A percentile compares a stretch with the other conserved stretches of the same genome.
These are phyloP conservation scores for Epichloe sp. DNA, from an alignment of 2,329 filamentous ascomycete species.

Conservation along the genomic window DNA sequence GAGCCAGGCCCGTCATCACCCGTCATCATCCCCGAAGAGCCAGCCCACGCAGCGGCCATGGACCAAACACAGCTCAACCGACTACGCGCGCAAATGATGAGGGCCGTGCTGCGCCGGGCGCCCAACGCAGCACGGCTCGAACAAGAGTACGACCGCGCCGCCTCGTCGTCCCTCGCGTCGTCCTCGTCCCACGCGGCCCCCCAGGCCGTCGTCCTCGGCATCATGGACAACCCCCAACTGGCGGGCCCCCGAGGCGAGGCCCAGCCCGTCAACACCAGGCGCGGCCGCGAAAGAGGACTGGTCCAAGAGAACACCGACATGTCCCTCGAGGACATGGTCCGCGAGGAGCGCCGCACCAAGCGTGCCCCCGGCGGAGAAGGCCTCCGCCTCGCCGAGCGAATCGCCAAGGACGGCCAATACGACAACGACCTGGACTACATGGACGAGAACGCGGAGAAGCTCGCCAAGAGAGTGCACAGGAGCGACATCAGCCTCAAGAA, in stretches of 20 bases:
- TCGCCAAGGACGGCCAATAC: constrained; percentile 85
- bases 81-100: constrained; percentile 89
- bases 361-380: constrained; percentile 69
- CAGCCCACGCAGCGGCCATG: constrained; percentile 26
- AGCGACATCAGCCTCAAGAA: constrained; percentile 81
- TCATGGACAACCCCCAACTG: constrained; percentile 82
- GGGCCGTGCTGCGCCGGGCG: constrained; percentile 72
- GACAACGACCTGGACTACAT: constrained; percentile 91
- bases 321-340: constrained; percentile 92
- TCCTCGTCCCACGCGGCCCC: constrained; percentile 39
- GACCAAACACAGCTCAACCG: constrained; percentile 77
- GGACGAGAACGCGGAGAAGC: constrained; percentile 87
- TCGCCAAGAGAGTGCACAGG: constrained; percentile 77
- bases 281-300: constrained; percentile 70
- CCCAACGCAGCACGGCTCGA: constrained; percentile 67
- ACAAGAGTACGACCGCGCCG: constrained; percentile 67
- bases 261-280: constrained; percentile 62
- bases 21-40: constrained; percentile 40
- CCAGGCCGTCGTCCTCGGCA: constrained; percentile 56
- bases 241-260: constrained; percentile 63
- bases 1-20: constrained; percentile 34
- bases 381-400: constrained; percentile 73
- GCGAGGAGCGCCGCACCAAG: constrained; percentile 78
- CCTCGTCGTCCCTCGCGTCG: constrained; percentile 29
- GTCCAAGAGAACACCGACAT: constrained; percentile 92